Evolutionary conservation across 2,329 filamentous ascomycete genomes (phyloP).

Genomic region (Leptographium flavum): DNA sequence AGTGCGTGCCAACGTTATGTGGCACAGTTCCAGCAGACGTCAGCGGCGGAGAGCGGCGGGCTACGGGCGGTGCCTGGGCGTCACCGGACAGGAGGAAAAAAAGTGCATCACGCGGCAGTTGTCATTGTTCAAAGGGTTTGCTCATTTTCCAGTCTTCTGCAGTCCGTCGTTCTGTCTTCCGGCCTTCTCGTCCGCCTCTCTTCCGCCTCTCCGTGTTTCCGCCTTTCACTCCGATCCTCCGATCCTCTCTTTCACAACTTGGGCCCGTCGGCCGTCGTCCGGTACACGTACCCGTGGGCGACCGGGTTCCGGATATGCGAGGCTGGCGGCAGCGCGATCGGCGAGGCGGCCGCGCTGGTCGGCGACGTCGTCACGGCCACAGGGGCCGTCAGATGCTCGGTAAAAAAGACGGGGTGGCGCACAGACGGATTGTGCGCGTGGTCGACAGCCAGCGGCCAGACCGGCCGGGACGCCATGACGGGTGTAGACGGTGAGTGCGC

Average conservation of each 20-base stretch:
- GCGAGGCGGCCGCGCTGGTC: background rate
- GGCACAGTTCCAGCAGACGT: no score
- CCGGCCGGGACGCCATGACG: background rate
- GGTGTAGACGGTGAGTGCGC: background rate
- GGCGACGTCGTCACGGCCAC: background rate
- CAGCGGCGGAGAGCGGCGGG: no score
- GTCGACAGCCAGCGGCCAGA: background rate
- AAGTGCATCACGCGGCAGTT: no score
- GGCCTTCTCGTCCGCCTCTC: background rate
- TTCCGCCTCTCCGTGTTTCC: background rate
- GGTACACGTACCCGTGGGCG: constrained; percentile 47
- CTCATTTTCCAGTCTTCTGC: no score
- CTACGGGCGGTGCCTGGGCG: no score
- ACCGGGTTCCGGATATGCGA: constrained; percentile 29
- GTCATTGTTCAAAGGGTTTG: no score
- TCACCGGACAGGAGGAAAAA: no score
- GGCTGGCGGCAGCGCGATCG: background rate
- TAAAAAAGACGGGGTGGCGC: constrained; percentile 66
- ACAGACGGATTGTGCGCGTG: constrained; percentile 38
- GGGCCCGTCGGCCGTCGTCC: constrained; percentile 18
- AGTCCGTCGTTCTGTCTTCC: no score
- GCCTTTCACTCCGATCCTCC: background rate
- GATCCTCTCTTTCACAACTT: constrained; percentile 3
- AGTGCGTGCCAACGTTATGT: no score
- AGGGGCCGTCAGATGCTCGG: constrained; percentile 28